A percentile compares a stretch with the other conserved stretches of the same genome.
Conservation (phyloP, 306 rosid genomes). For the Erythrophleum fordii region DNA sequence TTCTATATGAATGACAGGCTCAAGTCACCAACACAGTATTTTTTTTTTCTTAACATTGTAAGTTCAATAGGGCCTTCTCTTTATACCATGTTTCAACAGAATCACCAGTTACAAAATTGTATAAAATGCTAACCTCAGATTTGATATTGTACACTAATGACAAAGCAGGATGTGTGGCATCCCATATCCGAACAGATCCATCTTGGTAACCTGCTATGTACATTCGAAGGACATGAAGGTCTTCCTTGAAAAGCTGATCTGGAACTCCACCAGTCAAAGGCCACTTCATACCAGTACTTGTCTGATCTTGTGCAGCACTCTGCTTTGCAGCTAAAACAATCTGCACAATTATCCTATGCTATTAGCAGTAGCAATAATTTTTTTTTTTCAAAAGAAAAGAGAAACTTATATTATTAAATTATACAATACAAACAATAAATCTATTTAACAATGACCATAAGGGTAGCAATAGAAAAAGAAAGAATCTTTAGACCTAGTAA, state of each 20-base stretch:
- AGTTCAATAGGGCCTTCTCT: conserved; percentile 18
- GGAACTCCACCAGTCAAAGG: conserved; percentile 89
- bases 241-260: conserved; percentile 48
- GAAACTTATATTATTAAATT: neutral
- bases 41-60: conserved; percentile 16
- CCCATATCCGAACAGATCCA: conserved; percentile 88
- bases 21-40: conserved; percentile 17
- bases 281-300: conserved; percentile 51
- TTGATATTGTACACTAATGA: conserved; percentile 58
- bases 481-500: conserved; percentile 33
- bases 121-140: conserved; percentile 60
- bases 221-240: conserved; percentile 60
- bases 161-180: conserved; percentile 74
- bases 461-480: conserved; percentile 2
- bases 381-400: neutral
- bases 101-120: conserved; percentile 16
- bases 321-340: conserved; percentile 55
- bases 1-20: conserved; percentile 31
- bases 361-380: conserved; percentile 27
- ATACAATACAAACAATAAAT: conserved; percentile 15
- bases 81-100: conserved; percentile 2
- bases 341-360: conserved; percentile 49
- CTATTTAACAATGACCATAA: conserved; percentile 4
- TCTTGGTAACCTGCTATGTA: conserved; percentile 87
- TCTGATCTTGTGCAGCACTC: conserved; percentile 44